Conservation (phyloP, 2,329 filamentous ascomycete genomes). For the Cordyceps javanica region DNA sequence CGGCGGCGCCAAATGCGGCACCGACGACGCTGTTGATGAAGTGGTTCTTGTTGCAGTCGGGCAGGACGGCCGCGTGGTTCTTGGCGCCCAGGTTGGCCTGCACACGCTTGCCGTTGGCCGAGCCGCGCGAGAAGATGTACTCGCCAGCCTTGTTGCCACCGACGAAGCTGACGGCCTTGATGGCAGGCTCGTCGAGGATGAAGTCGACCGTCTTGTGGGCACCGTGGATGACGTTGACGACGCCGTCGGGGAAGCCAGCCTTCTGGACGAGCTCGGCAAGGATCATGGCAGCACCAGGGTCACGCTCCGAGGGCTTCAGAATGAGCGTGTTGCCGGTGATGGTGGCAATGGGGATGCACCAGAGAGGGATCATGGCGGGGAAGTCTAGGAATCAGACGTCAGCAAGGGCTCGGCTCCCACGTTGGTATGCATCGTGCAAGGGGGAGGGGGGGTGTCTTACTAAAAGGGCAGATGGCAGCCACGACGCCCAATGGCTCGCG, state of each 20-base stretch:
- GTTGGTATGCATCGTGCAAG: neutral
- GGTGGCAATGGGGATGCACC: slow-evolving; percentile 80
- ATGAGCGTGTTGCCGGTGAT: slow-evolving; percentile 79
- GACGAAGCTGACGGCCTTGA: slow-evolving; percentile 84
- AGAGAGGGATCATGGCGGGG: slow-evolving; percentile 88
- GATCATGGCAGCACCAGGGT: slow-evolving; percentile 80
- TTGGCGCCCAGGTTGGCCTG: slow-evolving; percentile 85
- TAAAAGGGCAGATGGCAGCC: slow-evolving; percentile 82
- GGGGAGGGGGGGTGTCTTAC: slow-evolving; percentile 41
- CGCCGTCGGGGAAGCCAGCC: slow-evolving; percentile 75
- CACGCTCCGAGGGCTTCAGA: slow-evolving; percentile 80
- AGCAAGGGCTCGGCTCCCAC: slow-evolving; percentile 3
- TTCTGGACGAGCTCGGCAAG: slow-evolving; percentile 72
- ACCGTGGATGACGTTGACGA: slow-evolving; percentile 78
- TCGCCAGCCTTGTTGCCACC: slow-evolving; percentile 83
- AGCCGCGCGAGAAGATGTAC: slow-evolving; percentile 75
- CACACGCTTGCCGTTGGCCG: slow-evolving; percentile 80
- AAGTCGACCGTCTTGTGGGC: slow-evolving; percentile 78
- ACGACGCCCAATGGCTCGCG: slow-evolving; percentile 75
- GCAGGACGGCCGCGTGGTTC: slow-evolving; percentile 79
- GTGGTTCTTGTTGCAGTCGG: slow-evolving; percentile 87
- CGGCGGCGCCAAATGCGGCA: slow-evolving; percentile 78
- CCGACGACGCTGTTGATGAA: slow-evolving; percentile 79
- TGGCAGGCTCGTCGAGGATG: slow-evolving; percentile 75
- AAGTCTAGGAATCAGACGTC: slow-evolving; percentile 54